These are phyloP conservation scores for Colletotrichum sp. DNA, from an alignment of 2,329 filamentous ascomycete genomes.

Conservation along the genomic window DNA sequence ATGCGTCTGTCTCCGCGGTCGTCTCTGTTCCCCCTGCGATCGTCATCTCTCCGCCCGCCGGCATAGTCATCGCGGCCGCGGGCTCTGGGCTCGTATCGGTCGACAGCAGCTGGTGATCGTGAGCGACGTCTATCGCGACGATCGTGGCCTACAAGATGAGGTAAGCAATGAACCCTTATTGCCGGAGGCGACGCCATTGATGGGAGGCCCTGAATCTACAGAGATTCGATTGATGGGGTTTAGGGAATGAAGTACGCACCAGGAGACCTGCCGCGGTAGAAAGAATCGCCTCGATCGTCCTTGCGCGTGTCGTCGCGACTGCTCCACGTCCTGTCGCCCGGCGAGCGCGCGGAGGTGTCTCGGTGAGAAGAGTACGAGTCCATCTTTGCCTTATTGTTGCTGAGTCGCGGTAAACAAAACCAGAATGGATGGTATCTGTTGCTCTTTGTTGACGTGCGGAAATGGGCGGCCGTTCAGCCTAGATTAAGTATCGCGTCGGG, in stretches of 20 bases:
- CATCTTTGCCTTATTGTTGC: slow-evolving; percentile 39
- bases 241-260: slow-evolving; percentile 56
- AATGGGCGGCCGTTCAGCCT: slow-evolving; percentile 10
- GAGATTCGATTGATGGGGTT: background rate
- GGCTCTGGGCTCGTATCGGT: slow-evolving; percentile 76
- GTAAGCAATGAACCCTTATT: slow-evolving; percentile 2
- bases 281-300: slow-evolving; percentile 62
- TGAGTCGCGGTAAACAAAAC: background rate
- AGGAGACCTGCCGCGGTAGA: slow-evolving; percentile 72
- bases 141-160: slow-evolving; percentile 52
- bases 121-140: slow-evolving; percentile 68
- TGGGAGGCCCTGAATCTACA: background rate
- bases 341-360: slow-evolving; percentile 57
- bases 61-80: slow-evolving; percentile 73
- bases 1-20: slow-evolving; percentile 54
- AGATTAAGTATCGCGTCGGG: slow-evolving; percentile 26
- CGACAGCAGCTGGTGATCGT: slow-evolving; percentile 73
- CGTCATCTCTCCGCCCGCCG: slow-evolving; percentile 59
- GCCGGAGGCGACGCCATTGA: background rate
- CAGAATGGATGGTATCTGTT: background rate
- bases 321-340: slow-evolving; percentile 57
- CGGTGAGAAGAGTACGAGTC: slow-evolving; percentile 61
- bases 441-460: background rate
- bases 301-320: slow-evolving; percentile 58
- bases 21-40: slow-evolving; percentile 48